phyloP scores from a whole-genome alignment of 495 filamentous ascomycete genomes.

The Lasiosphaeria ovina region DNA sequence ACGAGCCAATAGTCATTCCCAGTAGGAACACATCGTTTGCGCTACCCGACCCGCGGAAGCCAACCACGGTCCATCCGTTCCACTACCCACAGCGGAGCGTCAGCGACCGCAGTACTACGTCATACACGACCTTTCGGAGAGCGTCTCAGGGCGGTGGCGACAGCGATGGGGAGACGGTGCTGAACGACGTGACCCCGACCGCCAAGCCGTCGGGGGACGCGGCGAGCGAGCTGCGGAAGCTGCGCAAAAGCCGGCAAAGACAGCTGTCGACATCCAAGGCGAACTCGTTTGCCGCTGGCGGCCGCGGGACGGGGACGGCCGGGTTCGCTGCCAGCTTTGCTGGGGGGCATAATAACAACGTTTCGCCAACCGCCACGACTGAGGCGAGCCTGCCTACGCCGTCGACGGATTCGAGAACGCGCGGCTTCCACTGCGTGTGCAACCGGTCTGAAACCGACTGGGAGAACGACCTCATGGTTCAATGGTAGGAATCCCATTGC shows the following conservation, averaged over 20 bases:
- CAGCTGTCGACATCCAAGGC: slow-evolving; percentile 39
- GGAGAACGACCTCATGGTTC: slow-evolving; percentile 74
- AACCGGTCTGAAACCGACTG: slow-evolving; percentile 43
- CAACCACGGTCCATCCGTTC: slow-evolving; percentile 49
- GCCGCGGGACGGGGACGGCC: slow-evolving; percentile 20
- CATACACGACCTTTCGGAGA: slow-evolving; percentile 33
- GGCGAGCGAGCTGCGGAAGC: slow-evolving; percentile 66
- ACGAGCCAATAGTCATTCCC: slow-evolving; percentile 63
- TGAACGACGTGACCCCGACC: slow-evolving; percentile 39
- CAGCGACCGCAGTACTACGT: slow-evolving; percentile 44
- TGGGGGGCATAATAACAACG: slow-evolving; percentile 15
- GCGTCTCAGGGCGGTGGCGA: slow-evolving; percentile 37
- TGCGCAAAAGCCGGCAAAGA: slow-evolving; percentile 64
- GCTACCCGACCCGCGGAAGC: slow-evolving; percentile 51
- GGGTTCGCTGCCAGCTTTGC: slow-evolving; percentile 22
- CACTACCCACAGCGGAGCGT: slow-evolving; percentile 51
- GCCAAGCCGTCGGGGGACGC: slow-evolving; percentile 40
- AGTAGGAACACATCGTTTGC: slow-evolving; percentile 64
- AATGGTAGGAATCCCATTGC: slow-evolving; percentile 58
- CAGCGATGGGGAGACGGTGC: slow-evolving; percentile 59
- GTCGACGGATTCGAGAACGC: slow-evolving; percentile 55
- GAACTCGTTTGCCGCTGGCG: slow-evolving; percentile 15
- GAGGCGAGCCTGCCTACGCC: slow-evolving; percentile 67
- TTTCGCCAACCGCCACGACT: slow-evolving; percentile 66
- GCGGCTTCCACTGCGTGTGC: slow-evolving; percentile 72